Evolutionary conservation across 352 stramenopile genomes (phyloP).

Genomic region (Phytopythium sindhum): DNA sequence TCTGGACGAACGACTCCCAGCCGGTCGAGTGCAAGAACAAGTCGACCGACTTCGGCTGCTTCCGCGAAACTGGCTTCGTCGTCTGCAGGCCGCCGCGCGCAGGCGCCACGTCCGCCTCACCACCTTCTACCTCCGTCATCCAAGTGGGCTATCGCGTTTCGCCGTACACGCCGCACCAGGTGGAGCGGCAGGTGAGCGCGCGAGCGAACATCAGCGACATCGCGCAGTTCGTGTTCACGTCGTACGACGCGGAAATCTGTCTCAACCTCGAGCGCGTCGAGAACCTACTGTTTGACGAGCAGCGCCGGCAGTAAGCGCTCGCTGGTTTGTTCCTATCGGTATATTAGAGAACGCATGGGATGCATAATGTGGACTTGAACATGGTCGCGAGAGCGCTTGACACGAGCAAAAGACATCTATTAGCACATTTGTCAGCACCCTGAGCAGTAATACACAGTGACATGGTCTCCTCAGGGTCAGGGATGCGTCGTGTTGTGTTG

Average conservation of each 20-base stretch:
- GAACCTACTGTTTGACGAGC: constrained; percentile 17
- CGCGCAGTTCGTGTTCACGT: constrained; percentile 24
- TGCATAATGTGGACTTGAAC: background rate
- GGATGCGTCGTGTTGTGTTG: constrained; percentile 5
- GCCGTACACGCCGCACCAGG: constrained; percentile 18
- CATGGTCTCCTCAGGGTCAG: background rate
- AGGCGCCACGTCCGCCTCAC: background rate
- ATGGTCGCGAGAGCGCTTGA: background rate
- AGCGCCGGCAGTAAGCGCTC: background rate
- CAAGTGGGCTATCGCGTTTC: constrained; percentile 25
- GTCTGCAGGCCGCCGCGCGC: constrained; percentile 11
- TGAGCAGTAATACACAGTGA: background rate
- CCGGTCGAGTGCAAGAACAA: constrained; percentile 50
- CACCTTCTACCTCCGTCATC: constrained; percentile 10
- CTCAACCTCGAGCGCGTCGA: constrained; percentile 15
- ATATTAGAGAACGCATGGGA: background rate
- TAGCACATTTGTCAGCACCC: background rate
- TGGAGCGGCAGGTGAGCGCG: constrained; percentile 9
- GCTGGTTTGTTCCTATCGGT: background rate
- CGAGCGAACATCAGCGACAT: constrained; percentile 14
- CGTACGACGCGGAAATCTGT: constrained; percentile 16
- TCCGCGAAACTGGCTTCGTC: constrained; percentile 32
- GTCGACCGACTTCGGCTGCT: constrained; percentile 27
- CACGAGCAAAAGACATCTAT: background rate
- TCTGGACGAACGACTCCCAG: constrained; percentile 50